Evolutionary conservation across 106 monocot genomes (phyloP).

Genomic region (Alisma plantagoaquatica): DNA sequence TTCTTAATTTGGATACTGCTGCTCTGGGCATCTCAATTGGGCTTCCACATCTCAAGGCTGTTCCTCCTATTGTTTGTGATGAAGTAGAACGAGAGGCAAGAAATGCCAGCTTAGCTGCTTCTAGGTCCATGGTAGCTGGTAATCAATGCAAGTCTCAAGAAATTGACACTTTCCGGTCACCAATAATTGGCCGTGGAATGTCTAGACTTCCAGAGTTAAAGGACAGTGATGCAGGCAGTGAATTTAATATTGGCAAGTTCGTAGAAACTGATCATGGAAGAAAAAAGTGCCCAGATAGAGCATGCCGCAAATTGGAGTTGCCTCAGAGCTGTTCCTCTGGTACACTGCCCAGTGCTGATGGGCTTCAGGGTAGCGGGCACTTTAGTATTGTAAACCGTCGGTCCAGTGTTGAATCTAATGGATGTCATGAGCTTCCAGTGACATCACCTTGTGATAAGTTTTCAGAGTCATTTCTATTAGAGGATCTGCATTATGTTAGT

Average conservation of each 20-base stretch:
- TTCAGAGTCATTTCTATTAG: constrained; percentile 3
- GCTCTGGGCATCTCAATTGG: neutral
- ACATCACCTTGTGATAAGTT: neutral
- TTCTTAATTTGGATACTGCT: constrained; percentile 2
- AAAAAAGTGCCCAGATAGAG: neutral
- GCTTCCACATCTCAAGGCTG: neutral
- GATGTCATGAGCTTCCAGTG: neutral
- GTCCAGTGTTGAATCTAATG: neutral
- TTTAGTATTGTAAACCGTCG: neutral
- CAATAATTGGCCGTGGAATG: neutral
- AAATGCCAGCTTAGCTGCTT: neutral
- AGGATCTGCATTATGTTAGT: constrained; percentile 5
- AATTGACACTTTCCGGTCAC: neutral
- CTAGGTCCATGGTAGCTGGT: no score
- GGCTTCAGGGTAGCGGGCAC: neutral
- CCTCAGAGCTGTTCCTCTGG: no score
- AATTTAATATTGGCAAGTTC: neutral
- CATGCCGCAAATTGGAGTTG: no score
- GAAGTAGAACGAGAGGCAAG: neutral
- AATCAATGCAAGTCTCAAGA: neutral
- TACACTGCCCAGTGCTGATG: neutral
- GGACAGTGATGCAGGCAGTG: neutral
- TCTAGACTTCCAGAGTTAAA: neutral
- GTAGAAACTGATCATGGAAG: neutral
- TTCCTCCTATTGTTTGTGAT: neutral